Conservation (phyloP, 306 rosid genomes). For the Prunus mira region DNA sequence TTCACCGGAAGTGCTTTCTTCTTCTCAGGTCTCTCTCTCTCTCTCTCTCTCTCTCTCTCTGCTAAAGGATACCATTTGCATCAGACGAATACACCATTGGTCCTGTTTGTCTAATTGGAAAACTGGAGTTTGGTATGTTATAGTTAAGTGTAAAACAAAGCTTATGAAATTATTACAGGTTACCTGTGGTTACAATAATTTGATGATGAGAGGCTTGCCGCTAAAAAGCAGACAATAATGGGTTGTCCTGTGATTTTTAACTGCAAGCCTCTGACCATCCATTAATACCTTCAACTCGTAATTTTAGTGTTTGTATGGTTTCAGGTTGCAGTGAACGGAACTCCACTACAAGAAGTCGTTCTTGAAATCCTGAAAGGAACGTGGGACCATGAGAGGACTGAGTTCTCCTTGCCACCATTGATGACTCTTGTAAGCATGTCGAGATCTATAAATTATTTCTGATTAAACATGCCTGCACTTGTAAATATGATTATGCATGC, state of each 20-base stretch:
- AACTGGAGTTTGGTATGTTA: slow-evolving; percentile 11
- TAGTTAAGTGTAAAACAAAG: slow-evolving; percentile 2
- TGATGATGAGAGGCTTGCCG: not conserved
- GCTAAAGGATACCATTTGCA: not conserved
- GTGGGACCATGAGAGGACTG: slow-evolving; percentile 85
- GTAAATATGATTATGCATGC: slow-evolving; percentile 4
- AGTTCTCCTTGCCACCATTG: slow-evolving; percentile 91
- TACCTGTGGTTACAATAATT: slow-evolving; percentile 1
- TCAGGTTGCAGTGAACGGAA: slow-evolving; percentile 54
- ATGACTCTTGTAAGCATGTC: slow-evolving; percentile 82
- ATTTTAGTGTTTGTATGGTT: slow-evolving; percentile 6
- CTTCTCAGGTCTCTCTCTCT: slow-evolving; percentile 62
- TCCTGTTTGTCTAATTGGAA: not conserved
- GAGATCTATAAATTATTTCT: slow-evolving; percentile 13
- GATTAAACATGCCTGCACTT: slow-evolving; percentile 11
- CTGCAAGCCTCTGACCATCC: not conserved
- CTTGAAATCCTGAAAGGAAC: slow-evolving; percentile 60
- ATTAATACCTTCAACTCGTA: not conserved
- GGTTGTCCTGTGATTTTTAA: not conserved
- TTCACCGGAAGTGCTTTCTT: slow-evolving; percentile 89
- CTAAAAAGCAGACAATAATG: not conserved
- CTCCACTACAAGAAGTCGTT: slow-evolving; percentile 58
- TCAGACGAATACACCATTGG: slow-evolving; percentile 13
- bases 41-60: not conserved
- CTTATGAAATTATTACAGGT: slow-evolving; percentile 9